phyloP scores from a whole-genome alignment of 331 rosid genomes.

The Pyracantha coccinea region DNA sequence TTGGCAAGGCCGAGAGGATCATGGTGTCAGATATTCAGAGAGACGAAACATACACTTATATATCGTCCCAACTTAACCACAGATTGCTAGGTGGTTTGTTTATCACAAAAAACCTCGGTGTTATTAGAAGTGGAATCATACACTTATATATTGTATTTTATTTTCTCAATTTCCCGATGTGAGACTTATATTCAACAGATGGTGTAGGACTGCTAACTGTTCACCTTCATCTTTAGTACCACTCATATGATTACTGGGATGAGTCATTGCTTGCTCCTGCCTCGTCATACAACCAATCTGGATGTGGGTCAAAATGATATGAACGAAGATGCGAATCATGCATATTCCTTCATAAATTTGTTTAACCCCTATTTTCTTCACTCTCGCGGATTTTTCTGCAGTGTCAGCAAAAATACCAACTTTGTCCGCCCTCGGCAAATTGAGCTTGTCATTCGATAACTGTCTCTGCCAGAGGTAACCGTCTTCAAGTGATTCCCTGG shows the following conservation, averaged over 20 bases:
- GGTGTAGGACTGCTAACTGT: background rate
- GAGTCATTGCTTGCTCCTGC: background rate
- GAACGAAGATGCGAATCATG: background rate
- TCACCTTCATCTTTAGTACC: background rate
- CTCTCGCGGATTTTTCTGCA: background rate
- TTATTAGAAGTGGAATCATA: too few species aligned
- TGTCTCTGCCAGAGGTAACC: background rate
- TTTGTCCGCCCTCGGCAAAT: background rate
- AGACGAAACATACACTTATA: too few species aligned
- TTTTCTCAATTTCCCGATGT: too few species aligned
- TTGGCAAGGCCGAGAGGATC: too few species aligned
- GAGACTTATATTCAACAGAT: too few species aligned
- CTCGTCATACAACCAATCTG: background rate
- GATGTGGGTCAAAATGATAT: background rate
- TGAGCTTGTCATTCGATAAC: background rate
- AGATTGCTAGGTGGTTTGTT: too few species aligned
- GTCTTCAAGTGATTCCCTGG: background rate
- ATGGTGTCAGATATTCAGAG: too few species aligned
- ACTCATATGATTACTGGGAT: background rate
- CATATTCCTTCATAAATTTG: background rate
- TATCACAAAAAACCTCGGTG: too few species aligned
- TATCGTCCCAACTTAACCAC: too few species aligned
- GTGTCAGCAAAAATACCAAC: background rate
- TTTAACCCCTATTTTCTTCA: background rate
- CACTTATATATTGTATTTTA: too few species aligned